phyloP scores from a whole-genome alignment of 2,329 filamentous ascomycete genomes.

The Epicoccum sorghinum region DNA sequence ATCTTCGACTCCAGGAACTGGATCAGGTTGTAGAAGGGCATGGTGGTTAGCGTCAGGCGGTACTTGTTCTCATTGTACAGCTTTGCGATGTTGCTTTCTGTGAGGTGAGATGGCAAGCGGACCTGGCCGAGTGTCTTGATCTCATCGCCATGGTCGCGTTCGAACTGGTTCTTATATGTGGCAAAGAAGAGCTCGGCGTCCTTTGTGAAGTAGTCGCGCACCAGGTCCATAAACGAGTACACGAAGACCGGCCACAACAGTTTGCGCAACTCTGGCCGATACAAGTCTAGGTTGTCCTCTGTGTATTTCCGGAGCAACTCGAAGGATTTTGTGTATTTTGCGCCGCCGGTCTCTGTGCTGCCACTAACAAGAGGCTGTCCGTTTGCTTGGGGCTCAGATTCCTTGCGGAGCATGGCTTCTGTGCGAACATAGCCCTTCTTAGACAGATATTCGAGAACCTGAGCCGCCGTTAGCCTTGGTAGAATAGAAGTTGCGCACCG shows the following conservation, averaged over 20 bases:
- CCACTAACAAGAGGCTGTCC: conserved; percentile 73
- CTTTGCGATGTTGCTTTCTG: conserved; percentile 77
- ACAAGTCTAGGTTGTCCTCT: conserved; percentile 89
- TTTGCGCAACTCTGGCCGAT: conserved; percentile 87
- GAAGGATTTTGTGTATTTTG: conserved; percentile 79
- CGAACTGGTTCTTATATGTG: conserved; percentile 71
- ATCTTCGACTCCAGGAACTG: conserved; percentile 89
- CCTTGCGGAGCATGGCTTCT: conserved; percentile 88
- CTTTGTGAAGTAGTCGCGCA: conserved; percentile 71
- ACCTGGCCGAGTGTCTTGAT: conserved; percentile 76
- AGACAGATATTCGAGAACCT: conserved; percentile 92
- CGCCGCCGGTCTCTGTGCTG: conserved; percentile 72
- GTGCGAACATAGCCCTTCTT: conserved; percentile 95
- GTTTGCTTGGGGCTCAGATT: conserved; percentile 84
- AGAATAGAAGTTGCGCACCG: no score
- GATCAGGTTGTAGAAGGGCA: conserved; percentile 81
- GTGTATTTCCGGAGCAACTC: conserved; percentile 80
- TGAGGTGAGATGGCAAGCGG: conserved; percentile 76
- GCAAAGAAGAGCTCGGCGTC: conserved; percentile 78
- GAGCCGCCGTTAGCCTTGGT: conserved; percentile 13
- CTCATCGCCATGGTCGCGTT: conserved; percentile 79
- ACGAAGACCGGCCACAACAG: conserved; percentile 93
- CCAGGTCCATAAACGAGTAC: conserved; percentile 85
- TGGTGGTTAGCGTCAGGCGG: conserved; percentile 83
- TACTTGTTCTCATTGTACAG: conserved; percentile 89